Percentiles rank a stretch among this genome's conserved stretches.
phyloP scores from a whole-genome alignment of 257 asterid genomes.

The Oldenlandia corymbosa region DNA sequence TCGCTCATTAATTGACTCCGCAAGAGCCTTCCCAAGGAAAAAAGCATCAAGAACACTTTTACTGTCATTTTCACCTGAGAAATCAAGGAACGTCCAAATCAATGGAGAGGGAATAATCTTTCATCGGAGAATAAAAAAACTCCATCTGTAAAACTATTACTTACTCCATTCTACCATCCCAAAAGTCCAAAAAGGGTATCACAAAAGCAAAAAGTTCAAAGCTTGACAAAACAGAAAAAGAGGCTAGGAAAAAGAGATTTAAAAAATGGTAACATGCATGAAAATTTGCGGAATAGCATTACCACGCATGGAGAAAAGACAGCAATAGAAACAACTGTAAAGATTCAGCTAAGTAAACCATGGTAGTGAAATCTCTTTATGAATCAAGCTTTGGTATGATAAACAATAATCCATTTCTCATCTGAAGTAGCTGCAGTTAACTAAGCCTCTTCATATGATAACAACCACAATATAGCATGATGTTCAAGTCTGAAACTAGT shows the following conservation, averaged over 20 bases:
- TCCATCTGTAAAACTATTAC: background rate
- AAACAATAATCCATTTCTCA: background rate
- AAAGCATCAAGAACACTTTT: slow-evolving; percentile 69
- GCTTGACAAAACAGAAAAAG: too few relatives aligned
- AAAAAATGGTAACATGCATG: background rate
- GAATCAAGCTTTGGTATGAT: too few relatives aligned
- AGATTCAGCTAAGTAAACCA: background rate
- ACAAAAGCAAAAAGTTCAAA: too few relatives aligned
- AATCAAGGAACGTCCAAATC: background rate
- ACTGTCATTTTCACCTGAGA: slow-evolving; percentile 70
- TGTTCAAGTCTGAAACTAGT: background rate
- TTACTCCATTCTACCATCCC: background rate
- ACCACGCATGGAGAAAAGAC: background rate
- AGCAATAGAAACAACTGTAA: background rate
- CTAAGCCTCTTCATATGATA: background rate
- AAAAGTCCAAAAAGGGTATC: background rate
- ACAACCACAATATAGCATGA: background rate
- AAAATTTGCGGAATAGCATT: background rate
- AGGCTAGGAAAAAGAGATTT: background rate
- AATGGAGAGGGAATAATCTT: too few relatives aligned
- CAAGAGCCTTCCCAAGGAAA: slow-evolving; percentile 91
- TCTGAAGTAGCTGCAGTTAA: background rate
- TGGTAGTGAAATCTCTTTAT: background rate
- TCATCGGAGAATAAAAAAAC: background rate
- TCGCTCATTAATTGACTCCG: slow-evolving; percentile 71